Conservation (phyloP, 2,329 filamentous ascomycete genomes). For the Aureobasidium melanogenum region DNA sequence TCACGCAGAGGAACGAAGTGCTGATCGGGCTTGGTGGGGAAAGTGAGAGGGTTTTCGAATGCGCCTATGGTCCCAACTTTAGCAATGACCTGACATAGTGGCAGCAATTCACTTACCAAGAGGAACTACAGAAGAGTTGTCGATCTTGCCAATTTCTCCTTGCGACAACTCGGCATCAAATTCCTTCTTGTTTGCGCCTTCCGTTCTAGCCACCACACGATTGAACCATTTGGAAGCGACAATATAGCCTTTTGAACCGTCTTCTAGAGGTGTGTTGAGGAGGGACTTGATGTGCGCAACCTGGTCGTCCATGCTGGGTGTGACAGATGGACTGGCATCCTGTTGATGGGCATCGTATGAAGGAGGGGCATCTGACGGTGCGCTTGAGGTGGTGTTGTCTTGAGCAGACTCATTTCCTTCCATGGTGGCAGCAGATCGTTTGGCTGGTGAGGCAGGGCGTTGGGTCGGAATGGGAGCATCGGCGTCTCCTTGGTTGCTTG, state of each 20-base stretch:
- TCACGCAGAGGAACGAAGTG: slow-evolving; percentile 64
- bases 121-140: slow-evolving; percentile 72
- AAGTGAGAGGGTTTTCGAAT: slow-evolving; percentile 19
- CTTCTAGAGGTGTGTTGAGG: slow-evolving; percentile 47
- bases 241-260: slow-evolving; percentile 67
- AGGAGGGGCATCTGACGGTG: slow-evolving; percentile 5
- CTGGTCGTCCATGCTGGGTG: slow-evolving; percentile 56
- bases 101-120: slow-evolving; percentile 12
- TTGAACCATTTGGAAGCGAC: slow-evolving; percentile 74
- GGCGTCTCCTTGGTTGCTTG: slow-evolving; percentile 19
- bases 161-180: slow-evolving; percentile 51
- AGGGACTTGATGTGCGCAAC: slow-evolving; percentile 62
- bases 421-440: slow-evolving; percentile 47
- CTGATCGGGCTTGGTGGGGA: slow-evolving; percentile 17
- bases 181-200: slow-evolving; percentile 47
- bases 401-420: slow-evolving; percentile 29
- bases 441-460: slow-evolving; percentile 45
- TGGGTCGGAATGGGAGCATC: slow-evolving; percentile 3
- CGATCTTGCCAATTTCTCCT: slow-evolving; percentile 66
- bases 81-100: not conserved
- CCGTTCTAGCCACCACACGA: slow-evolving; percentile 58
- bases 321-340: slow-evolving; percentile 1
- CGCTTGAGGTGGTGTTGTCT: not conserved
- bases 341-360: slow-evolving; percentile 22
- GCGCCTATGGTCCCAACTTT: slow-evolving; percentile 14